These are phyloP conservation scores for Penicillium polonicum DNA, from an alignment of 2,329 filamentous ascomycete species.

Conservation along the genomic window DNA sequence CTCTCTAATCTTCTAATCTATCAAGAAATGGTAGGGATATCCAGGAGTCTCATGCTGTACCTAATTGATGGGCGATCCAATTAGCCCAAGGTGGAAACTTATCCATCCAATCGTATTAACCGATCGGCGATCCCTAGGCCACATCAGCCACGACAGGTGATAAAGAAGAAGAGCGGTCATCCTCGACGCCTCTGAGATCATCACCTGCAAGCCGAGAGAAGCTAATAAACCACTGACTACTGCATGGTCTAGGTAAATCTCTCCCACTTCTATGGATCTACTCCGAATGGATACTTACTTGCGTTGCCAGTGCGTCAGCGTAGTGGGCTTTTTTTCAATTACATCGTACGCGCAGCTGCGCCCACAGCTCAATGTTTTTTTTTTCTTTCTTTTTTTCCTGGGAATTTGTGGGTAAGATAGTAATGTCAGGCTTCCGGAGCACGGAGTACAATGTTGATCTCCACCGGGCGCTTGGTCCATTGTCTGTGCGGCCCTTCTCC, in stretches of 20 bases:
- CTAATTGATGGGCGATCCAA: constrained; percentile 11
- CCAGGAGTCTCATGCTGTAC: constrained; percentile 1
- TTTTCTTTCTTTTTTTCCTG: neutral
- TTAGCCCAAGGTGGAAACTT: neutral
- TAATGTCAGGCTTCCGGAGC: neutral
- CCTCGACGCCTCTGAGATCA: constrained; percentile 14
- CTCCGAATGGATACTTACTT: neutral
- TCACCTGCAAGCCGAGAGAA: constrained; percentile 11
- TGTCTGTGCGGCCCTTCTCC: neutral
- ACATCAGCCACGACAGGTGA: constrained; percentile 6
- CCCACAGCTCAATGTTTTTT: neutral
- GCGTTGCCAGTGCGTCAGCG: neutral
- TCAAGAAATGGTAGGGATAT: neutral
- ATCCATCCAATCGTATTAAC: neutral
- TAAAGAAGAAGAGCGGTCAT: neutral
- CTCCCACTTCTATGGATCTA: neutral
- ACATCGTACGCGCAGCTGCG: neutral
- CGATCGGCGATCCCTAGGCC: constrained; percentile 15
- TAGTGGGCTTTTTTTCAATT: neutral
- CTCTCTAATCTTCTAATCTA: neutral
- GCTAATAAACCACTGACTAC: constrained; percentile 2
- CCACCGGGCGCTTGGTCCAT: neutral
- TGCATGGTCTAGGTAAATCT: neutral
- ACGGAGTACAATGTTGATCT: neutral
- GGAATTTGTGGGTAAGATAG: neutral